phyloP scores from a whole-genome alignment of 495 filamentous ascomycete species.

The Annulohypoxylon stygium region DNA sequence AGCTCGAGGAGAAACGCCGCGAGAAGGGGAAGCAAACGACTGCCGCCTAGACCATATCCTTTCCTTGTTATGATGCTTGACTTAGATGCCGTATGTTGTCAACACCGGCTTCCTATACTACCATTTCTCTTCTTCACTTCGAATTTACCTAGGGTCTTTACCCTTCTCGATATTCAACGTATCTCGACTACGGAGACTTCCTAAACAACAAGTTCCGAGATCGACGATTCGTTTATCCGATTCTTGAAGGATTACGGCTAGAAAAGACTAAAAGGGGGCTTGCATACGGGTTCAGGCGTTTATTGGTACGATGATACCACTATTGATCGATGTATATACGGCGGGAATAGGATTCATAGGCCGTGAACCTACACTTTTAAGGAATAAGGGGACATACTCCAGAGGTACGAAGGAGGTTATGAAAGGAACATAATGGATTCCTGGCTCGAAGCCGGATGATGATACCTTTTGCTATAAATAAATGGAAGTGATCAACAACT shows the following conservation, averaged over 20 bases:
- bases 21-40: constrained; percentile 39
- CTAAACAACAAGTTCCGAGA: not conserved
- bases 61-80: not conserved
- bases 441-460: constrained; percentile 37
- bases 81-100: not conserved
- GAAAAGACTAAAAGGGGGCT: constrained; percentile 19
- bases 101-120: not conserved
- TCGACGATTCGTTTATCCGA: not conserved
- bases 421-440: constrained; percentile 32
- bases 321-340: constrained; percentile 33
- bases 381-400: constrained; percentile 3
- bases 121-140: constrained; percentile 8
- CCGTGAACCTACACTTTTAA: constrained; percentile 14
- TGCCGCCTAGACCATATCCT: not conserved
- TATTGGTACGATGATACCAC: constrained; percentile 38
- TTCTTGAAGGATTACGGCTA: not conserved
- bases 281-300: constrained; percentile 42
- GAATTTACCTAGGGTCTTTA: not conserved
- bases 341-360: constrained; percentile 10
- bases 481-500: constrained; percentile 21
- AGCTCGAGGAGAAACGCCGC: constrained; percentile 21
- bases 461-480: constrained; percentile 39
- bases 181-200: not conserved
- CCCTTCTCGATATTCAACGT: not conserved
- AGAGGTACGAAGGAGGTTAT: not conserved